Evolutionary conservation across 495 filamentous ascomycete genomes (phyloP).

Genomic region (Recurvomyces mirabilis): DNA sequence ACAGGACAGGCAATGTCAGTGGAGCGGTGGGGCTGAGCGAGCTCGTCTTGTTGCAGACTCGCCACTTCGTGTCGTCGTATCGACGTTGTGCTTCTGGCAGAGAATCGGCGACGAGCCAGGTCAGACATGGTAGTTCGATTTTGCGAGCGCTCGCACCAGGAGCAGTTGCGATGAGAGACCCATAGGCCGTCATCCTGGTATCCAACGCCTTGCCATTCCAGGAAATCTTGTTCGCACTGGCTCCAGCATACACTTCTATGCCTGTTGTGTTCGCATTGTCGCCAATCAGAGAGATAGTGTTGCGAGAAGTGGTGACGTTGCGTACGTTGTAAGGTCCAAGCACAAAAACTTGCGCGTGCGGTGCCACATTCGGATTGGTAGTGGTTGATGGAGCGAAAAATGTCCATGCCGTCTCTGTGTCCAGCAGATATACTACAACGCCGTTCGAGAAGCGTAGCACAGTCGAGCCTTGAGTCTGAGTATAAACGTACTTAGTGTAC

Average conservation of each 20-base stretch:
- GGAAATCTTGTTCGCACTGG: conserved; percentile 9
- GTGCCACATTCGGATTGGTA: conserved; percentile 36
- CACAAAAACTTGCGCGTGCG: conserved; percentile 16
- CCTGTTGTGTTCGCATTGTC: conserved; percentile 21
- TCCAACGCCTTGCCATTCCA: conserved; percentile 25
- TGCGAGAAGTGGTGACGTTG: conserved; percentile 4
- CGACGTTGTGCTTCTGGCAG: conserved; percentile 21
- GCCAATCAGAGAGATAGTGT: conserved; percentile 15
- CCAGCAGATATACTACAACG: conserved; percentile 39
- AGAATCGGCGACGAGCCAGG: conserved; percentile 25
- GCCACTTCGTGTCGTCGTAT: conserved; percentile 24
- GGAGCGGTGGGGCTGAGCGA: conserved; percentile 24
- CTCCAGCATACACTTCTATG: conserved; percentile 24
- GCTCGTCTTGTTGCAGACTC: conserved; percentile 20
- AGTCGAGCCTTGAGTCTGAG: conserved; percentile 37
- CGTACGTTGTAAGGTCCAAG: conserved; percentile 16
- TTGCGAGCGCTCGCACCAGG: conserved; percentile 5
- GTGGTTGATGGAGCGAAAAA: conserved; percentile 48
- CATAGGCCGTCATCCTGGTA: conserved; percentile 21
- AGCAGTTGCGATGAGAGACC: conserved; percentile 20
- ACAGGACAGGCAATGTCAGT: conserved; percentile 26
- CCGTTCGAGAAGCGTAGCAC: conserved; percentile 38
- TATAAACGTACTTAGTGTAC: conserved; percentile 36
- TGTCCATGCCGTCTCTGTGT: conserved; percentile 41
- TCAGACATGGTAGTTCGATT: conserved; percentile 3